phyloP scores from a whole-genome alignment of 176 grass and related monocot genomes.

The maize (Zea mays) region Zm-B73-REFERENCE-NAM-5.0 NC_050101.1:162624001-162624500 shows the following conservation, averaged over 20 bases:
- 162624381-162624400: not conserved
- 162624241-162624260: not conserved
- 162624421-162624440: no score
- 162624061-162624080: not conserved
- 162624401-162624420: no score
- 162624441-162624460: no score
- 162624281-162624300: not conserved
- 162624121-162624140: not conserved
- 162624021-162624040: not conserved
- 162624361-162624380: not conserved
- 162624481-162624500: no score
- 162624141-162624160: conserved; percentile 22
- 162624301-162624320: not conserved
- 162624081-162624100: conserved; percentile 2
- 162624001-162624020: conserved; percentile 10
- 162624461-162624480: no score
- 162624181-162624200: conserved; percentile 6
- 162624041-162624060: conserved; percentile 15
- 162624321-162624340: not conserved
- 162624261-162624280: not conserved
- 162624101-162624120: conserved; percentile 23
- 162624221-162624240: not conserved
- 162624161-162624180: conserved; percentile 26
- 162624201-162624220: not conserved
- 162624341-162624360: not conserved